Evolutionary conservation across 352 stramenopile genomes (phyloP).

Genomic region (Phytopythium helicoides): DNA sequence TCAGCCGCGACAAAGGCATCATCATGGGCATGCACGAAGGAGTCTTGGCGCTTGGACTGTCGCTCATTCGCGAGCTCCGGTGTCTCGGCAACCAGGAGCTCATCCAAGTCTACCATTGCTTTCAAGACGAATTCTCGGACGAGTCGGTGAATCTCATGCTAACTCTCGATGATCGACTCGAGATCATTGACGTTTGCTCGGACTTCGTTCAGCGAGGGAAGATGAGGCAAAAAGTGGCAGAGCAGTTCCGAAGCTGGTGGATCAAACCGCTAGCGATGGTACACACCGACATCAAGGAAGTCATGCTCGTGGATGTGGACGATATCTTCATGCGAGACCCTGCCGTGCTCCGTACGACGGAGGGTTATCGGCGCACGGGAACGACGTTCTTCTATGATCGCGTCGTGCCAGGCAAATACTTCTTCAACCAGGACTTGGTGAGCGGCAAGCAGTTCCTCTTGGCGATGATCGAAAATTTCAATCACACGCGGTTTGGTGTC

Average conservation of each 20-base stretch:
- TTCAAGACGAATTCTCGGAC: constrained; percentile 23
- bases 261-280: constrained; percentile 35
- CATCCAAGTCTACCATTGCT: constrained; percentile 39
- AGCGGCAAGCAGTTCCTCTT: constrained; percentile 31
- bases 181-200: constrained; percentile 34
- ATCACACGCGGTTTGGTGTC: constrained; percentile 38
- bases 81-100: constrained; percentile 30
- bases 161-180: constrained; percentile 11
- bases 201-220: constrained; percentile 17
- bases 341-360: constrained; percentile 22
- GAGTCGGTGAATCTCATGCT: constrained; percentile 17
- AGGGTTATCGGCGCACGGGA: constrained; percentile 34
- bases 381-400: constrained; percentile 42
- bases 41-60: constrained; percentile 24
- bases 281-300: constrained; percentile 29
- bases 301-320: constrained; percentile 46
- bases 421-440: constrained; percentile 24
- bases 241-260: constrained; percentile 35
- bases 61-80: constrained; percentile 21
- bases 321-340: constrained; percentile 46
- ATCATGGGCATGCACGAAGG: constrained; percentile 31
- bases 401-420: constrained; percentile 21
- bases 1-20: constrained; percentile 21
- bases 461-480: constrained; percentile 37
- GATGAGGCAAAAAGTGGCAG: constrained; percentile 11